Evolutionary conservation across 192 early-diverging fungal species (phyloP).

Genomic region (Chytriomyces sp.): DNA sequence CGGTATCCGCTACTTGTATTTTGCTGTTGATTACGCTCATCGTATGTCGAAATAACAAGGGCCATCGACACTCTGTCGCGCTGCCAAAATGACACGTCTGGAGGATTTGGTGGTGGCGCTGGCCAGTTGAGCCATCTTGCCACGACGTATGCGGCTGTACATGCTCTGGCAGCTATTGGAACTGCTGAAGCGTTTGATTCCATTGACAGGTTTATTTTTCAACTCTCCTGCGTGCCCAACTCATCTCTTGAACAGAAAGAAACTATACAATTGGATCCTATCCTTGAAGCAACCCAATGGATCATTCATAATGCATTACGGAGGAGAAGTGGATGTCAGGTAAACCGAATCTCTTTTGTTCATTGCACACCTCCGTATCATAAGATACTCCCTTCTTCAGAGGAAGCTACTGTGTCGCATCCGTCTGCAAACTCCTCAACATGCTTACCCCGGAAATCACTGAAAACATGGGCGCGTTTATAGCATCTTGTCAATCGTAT

Average conservation of each 20-base stretch:
- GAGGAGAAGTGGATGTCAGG: slow-evolving; percentile 85
- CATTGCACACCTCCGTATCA: no score
- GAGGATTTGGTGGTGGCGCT: slow-evolving; percentile 89
- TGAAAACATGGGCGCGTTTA: slow-evolving; percentile 68
- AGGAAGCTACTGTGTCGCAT: slow-evolving; percentile 82
- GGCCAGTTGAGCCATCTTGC: slow-evolving; percentile 88
- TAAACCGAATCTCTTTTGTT: background rate
- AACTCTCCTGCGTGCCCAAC: background rate
- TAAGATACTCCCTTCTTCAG: background rate
- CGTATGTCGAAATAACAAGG: slow-evolving; percentile 37
- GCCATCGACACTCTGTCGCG: slow-evolving; percentile 64
- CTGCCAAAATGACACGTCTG: slow-evolving; percentile 66
- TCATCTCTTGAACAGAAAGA: slow-evolving; percentile 26
- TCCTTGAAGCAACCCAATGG: slow-evolving; percentile 84
- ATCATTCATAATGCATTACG: slow-evolving; percentile 87
- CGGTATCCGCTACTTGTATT: slow-evolving; percentile 29
- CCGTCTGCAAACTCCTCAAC: slow-evolving; percentile 78
- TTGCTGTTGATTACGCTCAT: background rate
- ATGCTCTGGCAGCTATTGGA: slow-evolving; percentile 80
- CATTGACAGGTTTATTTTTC: slow-evolving; percentile 59
- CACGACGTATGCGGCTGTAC: slow-evolving; percentile 86
- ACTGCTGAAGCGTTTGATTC: slow-evolving; percentile 69
- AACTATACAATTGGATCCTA: slow-evolving; percentile 77
- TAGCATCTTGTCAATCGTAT: slow-evolving; percentile 83
- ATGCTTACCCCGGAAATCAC: slow-evolving; percentile 82